Conservation (phyloP, 805 yeast genomes). For the Maudiozyma serrabonitensis region DNA sequence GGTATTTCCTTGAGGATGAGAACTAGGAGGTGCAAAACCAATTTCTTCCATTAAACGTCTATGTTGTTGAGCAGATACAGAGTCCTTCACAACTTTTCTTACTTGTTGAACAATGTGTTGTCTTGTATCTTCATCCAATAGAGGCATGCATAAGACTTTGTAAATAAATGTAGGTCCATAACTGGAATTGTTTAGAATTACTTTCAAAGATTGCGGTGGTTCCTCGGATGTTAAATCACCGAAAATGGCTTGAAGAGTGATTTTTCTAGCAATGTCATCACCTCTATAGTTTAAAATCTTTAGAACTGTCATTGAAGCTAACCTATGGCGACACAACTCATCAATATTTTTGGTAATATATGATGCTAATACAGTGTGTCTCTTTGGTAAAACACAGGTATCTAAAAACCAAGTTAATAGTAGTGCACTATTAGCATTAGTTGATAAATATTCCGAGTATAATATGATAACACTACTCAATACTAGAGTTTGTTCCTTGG, state of each 20-base stretch:
- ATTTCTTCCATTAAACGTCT: constrained; percentile 87
- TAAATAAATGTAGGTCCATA: constrained; percentile 72
- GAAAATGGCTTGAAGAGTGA: constrained; percentile 57
- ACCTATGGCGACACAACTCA: constrained; percentile 63
- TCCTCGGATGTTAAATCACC: constrained; percentile 35
- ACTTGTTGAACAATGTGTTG: constrained; percentile 52
- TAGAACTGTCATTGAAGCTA: constrained; percentile 74
- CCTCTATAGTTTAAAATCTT: constrained; percentile 65
- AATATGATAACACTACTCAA: constrained; percentile 70
- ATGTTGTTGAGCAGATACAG: constrained; percentile 61
- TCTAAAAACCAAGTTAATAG: constrained; percentile 92
- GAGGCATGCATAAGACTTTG: constrained; percentile 68
- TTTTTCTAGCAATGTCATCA: constrained; percentile 50
- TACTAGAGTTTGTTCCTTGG: constrained; percentile 57
- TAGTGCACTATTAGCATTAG: constrained; percentile 80
- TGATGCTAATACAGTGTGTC: constrained; percentile 57
- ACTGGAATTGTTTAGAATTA: constrained; percentile 53
- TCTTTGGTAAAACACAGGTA: constrained; percentile 57
- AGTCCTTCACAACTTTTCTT: constrained; percentile 50
- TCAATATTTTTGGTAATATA: constrained; percentile 53
- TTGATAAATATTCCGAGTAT: constrained; percentile 68
- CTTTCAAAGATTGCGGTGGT: constrained; percentile 42
- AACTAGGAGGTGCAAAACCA: constrained; percentile 40
- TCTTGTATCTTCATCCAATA: constrained; percentile 47
- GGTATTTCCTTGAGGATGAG: constrained; percentile 1